Conservation (phyloP, 805 yeast genomes). For the Tetrapisispora taiwanensis region DNA sequence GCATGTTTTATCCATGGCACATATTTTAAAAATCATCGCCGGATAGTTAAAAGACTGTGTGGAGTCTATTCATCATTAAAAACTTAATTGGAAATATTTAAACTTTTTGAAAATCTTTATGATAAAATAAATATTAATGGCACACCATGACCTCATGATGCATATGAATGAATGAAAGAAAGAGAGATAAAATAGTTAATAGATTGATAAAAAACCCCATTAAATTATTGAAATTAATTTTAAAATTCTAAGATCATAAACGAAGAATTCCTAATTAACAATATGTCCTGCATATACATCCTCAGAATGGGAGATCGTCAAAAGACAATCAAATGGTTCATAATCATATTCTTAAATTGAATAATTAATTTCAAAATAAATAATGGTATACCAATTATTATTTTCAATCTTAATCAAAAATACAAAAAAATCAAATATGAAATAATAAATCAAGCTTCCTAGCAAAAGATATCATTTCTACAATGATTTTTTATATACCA, state of each 20-base stretch:
- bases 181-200: not conserved
- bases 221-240: not conserved
- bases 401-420: too few relatives aligned
- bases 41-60: conserved; percentile 29
- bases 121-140: conserved; percentile 10
- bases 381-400: too few relatives aligned
- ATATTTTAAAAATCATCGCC: conserved; percentile 38
- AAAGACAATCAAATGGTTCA: conserved; percentile 28
- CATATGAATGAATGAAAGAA: not conserved
- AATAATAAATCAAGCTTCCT: conserved; percentile 1
- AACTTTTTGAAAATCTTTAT: not conserved
- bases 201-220: not conserved
- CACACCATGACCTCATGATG: conserved; percentile 24
- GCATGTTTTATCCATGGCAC: conserved; percentile 88
- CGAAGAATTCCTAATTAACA: conserved; percentile 63
- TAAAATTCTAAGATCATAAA: conserved; percentile 40
- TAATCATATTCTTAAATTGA: conserved; percentile 12
- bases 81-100: not conserved
- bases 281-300: conserved; percentile 70
- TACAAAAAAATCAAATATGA: not conserved
- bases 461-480: not conserved
- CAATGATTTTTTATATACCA: too few relatives aligned
- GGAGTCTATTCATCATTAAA: conserved; percentile 32
- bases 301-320: conserved; percentile 38
- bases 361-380: not conserved